These are phyloP conservation scores for Solanum ahanhuiri DNA, from an alignment of 257 asterid species.

Conservation along the genomic window DNA sequence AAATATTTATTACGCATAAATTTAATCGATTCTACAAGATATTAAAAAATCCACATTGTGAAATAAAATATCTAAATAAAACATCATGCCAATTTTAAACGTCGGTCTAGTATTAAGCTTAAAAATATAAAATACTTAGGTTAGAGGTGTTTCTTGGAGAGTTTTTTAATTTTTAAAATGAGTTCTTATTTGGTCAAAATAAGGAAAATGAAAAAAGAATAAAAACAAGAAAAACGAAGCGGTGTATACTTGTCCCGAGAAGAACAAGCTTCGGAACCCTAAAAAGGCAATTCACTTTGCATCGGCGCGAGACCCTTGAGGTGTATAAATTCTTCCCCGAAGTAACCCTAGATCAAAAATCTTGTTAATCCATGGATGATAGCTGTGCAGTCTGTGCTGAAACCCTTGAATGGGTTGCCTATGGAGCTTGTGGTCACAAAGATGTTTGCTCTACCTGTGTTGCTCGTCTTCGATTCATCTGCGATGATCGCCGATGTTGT, in stretches of 20 bases:
- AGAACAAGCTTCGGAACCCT: background rate
- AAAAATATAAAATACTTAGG: background rate
- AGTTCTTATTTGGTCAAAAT: background rate
- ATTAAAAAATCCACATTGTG: fast-evolving
- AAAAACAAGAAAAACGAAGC: background rate
- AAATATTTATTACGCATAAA: background rate
- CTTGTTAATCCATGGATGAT: conserved; percentile 64
- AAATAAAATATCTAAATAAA: background rate
- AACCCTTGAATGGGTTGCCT: conserved; percentile 89
- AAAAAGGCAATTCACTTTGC: background rate
- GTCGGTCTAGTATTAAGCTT: too few species aligned
- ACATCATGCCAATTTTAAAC: background rate
- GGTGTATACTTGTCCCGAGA: background rate
- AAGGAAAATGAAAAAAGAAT: background rate
- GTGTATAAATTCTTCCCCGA: background rate
- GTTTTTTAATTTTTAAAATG: background rate
- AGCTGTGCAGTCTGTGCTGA: conserved; percentile 98
- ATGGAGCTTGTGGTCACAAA: conserved; percentile 93
- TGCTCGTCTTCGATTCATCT: conserved; percentile 95
- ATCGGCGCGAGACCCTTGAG: background rate
- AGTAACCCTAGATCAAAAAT: conserved; percentile 3
- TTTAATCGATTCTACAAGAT: fast-evolving
- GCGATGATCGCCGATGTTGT: conserved; percentile 90
- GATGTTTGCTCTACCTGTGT: conserved; percentile 98
- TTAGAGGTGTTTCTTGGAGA: too few species aligned